Percentiles rank a stretch among this genome's conserved stretches.
These are phyloP conservation scores for Penicillium sp. DNA, from an alignment of 2,329 filamentous ascomycete species.

Conservation along the genomic window DNA sequence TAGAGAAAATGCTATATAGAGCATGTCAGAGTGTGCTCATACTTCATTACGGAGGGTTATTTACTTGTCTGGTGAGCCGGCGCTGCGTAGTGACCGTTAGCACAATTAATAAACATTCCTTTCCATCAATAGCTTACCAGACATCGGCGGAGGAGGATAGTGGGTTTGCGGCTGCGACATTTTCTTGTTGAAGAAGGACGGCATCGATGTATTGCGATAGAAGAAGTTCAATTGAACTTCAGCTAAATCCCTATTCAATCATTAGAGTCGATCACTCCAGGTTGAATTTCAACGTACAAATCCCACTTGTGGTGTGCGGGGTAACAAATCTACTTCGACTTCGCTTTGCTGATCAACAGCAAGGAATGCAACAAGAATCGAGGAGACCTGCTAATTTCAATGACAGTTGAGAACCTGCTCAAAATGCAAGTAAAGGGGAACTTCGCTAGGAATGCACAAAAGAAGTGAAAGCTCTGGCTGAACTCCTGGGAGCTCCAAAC, in stretches of 20 bases:
- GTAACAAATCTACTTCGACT: neutral
- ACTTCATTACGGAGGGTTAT: neutral
- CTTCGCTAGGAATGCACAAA: neutral
- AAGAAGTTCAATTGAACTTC: neutral
- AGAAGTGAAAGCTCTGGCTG: neutral
- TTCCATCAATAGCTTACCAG: slow-evolving; percentile 9
- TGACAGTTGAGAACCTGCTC: neutral
- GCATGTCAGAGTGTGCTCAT: neutral
- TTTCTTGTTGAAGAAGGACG: neutral
- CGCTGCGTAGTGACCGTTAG: neutral
- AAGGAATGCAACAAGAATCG: neutral
- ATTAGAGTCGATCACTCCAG: neutral
- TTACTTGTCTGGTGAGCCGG: neutral
- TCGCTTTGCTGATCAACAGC: neutral
- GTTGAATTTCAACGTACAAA: neutral
- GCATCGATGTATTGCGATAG: neutral
- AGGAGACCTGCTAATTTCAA: neutral
- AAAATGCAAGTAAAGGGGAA: neutral
- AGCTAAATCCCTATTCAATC: neutral
- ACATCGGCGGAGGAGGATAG: slow-evolving; percentile 16
- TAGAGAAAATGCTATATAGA: neutral
- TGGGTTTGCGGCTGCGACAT: slow-evolving; percentile 1
- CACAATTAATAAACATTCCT: too few species aligned
- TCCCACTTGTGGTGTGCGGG: neutral
- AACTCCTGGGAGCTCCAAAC: slow-evolving; percentile 7